These are phyloP conservation scores for Russula foetens DNA, from an alignment of 768 basidiomycete genomes.

Conservation along the genomic window DNA sequence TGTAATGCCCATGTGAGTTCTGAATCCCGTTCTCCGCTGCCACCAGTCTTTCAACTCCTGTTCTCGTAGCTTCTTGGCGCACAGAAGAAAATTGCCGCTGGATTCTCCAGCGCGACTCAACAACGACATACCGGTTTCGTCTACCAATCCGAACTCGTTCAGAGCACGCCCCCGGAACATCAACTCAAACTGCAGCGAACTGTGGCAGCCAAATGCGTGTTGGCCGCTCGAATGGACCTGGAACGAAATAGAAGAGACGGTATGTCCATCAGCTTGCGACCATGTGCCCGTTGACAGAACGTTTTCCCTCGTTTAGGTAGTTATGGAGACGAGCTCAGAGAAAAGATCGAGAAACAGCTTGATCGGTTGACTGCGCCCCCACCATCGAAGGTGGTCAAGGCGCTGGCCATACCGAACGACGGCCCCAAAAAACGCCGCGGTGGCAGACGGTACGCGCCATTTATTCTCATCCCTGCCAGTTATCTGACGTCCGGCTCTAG, in stretches of 20 bases:
- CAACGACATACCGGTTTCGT: constrained; percentile 94
- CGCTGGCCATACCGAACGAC: constrained; percentile 90
- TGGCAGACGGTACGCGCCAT: constrained; percentile 68
- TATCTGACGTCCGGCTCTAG: constrained; percentile 32
- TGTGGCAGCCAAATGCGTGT: constrained; percentile 82
- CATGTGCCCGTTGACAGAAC: neutral
- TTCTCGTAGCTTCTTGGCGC: constrained; percentile 77
- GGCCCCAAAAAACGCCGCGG: constrained; percentile 94
- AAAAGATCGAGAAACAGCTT: constrained; percentile 89
- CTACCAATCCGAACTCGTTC: constrained; percentile 86
- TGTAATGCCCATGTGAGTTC: constrained; percentile 86
- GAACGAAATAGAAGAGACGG: constrained; percentile 78
- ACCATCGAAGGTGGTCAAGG: constrained; percentile 87
- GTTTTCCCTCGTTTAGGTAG: constrained; percentile 36
- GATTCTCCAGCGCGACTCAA: constrained; percentile 83
- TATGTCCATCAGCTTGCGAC: constrained; percentile 27
- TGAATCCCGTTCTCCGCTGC: neutral
- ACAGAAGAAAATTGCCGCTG: constrained; percentile 85
- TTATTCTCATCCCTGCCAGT: neutral
- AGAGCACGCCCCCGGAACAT: constrained; percentile 81
- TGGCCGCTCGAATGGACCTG: constrained; percentile 93
- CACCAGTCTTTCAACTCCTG: neutral
- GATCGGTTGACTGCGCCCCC: constrained; percentile 90
- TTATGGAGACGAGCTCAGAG: constrained; percentile 75
- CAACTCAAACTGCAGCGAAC: constrained; percentile 89